Conservation (phyloP, 768 basidiomycete species). For the Wakefieldia striispora region DNA sequence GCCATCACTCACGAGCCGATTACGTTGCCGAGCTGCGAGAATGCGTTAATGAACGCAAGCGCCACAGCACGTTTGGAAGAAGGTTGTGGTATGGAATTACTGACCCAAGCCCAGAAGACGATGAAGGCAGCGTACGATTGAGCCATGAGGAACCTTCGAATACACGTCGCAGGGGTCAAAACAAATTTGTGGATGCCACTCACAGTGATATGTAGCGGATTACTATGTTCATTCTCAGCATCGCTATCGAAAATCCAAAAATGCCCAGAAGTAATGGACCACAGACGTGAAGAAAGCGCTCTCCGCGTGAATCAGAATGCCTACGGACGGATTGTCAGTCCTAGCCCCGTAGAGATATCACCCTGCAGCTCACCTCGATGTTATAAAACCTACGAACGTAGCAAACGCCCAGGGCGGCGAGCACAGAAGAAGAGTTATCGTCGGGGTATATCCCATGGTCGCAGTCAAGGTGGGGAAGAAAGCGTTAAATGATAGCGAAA, state of each 20-base stretch:
- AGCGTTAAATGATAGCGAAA: constrained; percentile 72
- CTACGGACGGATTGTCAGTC: constrained; percentile 26
- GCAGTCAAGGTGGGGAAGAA: constrained; percentile 77
- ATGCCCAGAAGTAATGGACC: constrained; percentile 56
- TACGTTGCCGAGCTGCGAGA: constrained; percentile 82
- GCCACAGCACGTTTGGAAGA: constrained; percentile 88
- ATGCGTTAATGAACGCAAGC: constrained; percentile 77
- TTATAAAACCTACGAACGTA: constrained; percentile 50
- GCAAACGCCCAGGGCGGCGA: constrained; percentile 69
- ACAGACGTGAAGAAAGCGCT: constrained; percentile 69
- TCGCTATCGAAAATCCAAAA: constrained; percentile 65
- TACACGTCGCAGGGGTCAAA: constrained; percentile 1
- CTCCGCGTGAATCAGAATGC: constrained; percentile 68
- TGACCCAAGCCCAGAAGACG: constrained; percentile 54
- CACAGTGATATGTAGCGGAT: constrained; percentile 67
- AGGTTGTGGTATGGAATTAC: constrained; percentile 67
- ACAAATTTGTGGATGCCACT: constrained; percentile 14
- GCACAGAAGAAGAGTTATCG: constrained; percentile 68
- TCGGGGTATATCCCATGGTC: constrained; percentile 68
- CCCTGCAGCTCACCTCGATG: constrained; percentile 41
- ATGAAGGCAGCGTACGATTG: constrained; percentile 73
- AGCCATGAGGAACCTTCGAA: constrained; percentile 69
- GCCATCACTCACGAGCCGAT: constrained; percentile 64
- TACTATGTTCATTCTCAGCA: constrained; percentile 58
- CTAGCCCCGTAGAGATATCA: neutral